Evolutionary conservation across 2,329 filamentous ascomycete species (phyloP).

Genomic region (Talaromyces sp.): DNA sequence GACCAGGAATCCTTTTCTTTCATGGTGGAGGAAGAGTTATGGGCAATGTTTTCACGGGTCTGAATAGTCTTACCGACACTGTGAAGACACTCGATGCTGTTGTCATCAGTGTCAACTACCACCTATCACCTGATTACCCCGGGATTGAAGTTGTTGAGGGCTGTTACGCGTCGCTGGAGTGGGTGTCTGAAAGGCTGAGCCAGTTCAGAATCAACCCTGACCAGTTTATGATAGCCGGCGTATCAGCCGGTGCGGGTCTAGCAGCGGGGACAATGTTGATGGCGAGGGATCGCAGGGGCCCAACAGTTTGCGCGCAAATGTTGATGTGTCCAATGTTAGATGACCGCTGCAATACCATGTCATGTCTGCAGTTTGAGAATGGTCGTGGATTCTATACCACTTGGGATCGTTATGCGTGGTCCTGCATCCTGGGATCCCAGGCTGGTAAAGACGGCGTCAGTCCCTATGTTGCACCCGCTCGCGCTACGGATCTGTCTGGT

Average conservation of each 20-base stretch:
- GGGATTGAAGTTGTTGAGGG: not conserved
- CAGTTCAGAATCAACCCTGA: not conserved
- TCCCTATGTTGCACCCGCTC: not conserved
- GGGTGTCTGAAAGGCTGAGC: not conserved
- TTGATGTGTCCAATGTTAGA: conserved; percentile 21
- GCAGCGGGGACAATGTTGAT: conserved; percentile 25
- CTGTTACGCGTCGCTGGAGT: not conserved
- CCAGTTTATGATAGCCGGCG: not conserved
- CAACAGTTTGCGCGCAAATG: conserved; percentile 15
- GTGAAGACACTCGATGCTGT: not conserved
- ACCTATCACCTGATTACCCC: not conserved
- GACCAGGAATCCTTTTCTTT: not conserved
- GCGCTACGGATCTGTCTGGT: conserved; percentile 1
- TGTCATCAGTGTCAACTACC: not conserved
- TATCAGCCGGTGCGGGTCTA: conserved; percentile 55
- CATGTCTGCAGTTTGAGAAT: conserved; percentile 10
- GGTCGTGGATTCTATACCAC: not conserved
- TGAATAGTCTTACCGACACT: not conserved
- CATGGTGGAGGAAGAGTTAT: not conserved
- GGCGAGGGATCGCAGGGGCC: conserved; percentile 14
- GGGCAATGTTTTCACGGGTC: not conserved
- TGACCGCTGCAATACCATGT: conserved; percentile 6
- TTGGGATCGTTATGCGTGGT: not conserved
- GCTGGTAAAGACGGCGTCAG: not conserved
- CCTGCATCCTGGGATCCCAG: not conserved